Percentiles rank a stretch among this genome's conserved stretches.
phyloP scores from a whole-genome alignment of 2,329 filamentous ascomycete genomes.

The Aspergillus arachidicola region DNA sequence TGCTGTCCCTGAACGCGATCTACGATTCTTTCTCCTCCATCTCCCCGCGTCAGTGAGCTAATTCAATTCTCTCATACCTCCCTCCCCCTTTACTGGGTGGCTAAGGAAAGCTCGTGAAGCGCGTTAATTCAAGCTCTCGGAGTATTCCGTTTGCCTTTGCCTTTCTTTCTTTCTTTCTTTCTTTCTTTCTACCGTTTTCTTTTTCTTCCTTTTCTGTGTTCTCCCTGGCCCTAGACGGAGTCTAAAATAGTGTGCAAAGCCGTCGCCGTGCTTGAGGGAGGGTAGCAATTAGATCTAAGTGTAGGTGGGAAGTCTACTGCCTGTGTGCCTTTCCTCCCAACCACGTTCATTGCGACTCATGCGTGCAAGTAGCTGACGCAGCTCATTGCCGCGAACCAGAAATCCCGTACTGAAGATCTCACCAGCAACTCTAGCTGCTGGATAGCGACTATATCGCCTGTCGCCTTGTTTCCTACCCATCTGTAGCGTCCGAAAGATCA shows the following conservation, averaged over 20 bases:
- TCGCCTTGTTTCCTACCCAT: background rate
- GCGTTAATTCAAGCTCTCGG: conserved; percentile 3
- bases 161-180: background rate
- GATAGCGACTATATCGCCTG: background rate
- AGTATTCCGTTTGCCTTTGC: background rate
- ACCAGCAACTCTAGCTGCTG: background rate
- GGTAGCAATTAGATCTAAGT: background rate
- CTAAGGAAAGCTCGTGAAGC: conserved; percentile 10
- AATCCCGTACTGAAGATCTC: background rate
- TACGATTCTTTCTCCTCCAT: background rate
- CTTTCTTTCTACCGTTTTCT: background rate
- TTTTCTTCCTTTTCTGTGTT: background rate
- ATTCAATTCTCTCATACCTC: conserved; percentile 6
- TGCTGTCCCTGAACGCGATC: conserved; percentile 5
- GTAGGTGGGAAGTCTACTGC: background rate
- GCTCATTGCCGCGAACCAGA: background rate
- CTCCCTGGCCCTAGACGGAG: background rate
- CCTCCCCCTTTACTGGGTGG: conserved; percentile 5
- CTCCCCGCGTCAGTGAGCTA: conserved; percentile 8
- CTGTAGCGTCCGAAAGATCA: background rate
- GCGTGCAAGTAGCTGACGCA: background rate
- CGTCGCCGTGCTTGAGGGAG: background rate
- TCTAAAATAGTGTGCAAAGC: background rate
- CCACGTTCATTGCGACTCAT: background rate
- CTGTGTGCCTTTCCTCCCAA: background rate